These are phyloP conservation scores for Cyberlindnera misumaiensis DNA, from an alignment of 805 yeast genomes.

Conservation along the genomic window DNA sequence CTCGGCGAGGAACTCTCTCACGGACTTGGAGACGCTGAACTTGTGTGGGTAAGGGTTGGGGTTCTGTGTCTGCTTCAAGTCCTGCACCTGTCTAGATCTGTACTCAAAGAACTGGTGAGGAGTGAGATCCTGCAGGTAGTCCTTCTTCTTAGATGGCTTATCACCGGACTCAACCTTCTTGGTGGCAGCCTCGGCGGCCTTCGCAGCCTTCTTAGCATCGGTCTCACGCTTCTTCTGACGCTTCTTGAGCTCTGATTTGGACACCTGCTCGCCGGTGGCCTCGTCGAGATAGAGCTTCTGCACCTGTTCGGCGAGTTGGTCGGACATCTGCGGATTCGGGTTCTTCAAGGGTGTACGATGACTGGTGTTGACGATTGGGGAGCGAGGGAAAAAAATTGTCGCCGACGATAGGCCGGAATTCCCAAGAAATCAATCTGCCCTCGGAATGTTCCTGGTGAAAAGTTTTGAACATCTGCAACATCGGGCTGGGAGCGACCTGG, in stretches of 20 bases:
- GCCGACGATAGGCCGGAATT: too few relatives aligned
- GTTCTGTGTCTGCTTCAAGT: slow-evolving; percentile 56
- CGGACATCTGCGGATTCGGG: slow-evolving; percentile 5
- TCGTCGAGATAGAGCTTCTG: slow-evolving; percentile 82
- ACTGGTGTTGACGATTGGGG: too few relatives aligned
- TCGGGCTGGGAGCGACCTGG: too few relatives aligned
- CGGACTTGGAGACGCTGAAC: slow-evolving; percentile 60
- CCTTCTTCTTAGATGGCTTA: slow-evolving; percentile 46
- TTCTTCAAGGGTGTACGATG: too few relatives aligned
- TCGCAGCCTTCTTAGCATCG: slow-evolving; percentile 88
- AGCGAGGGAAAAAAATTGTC: too few relatives aligned
- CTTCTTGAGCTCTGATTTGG: slow-evolving; percentile 93
- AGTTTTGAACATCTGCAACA: too few relatives aligned
- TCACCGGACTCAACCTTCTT: slow-evolving; percentile 30
- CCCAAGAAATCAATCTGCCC: too few relatives aligned
- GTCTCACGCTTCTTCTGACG: slow-evolving; percentile 84
- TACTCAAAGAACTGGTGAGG: slow-evolving; percentile 94
- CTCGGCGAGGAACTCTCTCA: slow-evolving; percentile 68
- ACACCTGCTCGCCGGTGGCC: slow-evolving; percentile 92
- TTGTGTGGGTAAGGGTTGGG: slow-evolving; percentile 98
- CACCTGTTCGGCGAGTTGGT: slow-evolving; percentile 63
- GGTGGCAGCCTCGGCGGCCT: slow-evolving; percentile 56
- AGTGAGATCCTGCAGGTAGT: slow-evolving; percentile 77
- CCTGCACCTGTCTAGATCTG: slow-evolving; percentile 84
- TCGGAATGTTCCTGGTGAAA: too few relatives aligned